Conservation (phyloP, 139 green algal genomes). For the Diplosphaera chodatii region DNA sequence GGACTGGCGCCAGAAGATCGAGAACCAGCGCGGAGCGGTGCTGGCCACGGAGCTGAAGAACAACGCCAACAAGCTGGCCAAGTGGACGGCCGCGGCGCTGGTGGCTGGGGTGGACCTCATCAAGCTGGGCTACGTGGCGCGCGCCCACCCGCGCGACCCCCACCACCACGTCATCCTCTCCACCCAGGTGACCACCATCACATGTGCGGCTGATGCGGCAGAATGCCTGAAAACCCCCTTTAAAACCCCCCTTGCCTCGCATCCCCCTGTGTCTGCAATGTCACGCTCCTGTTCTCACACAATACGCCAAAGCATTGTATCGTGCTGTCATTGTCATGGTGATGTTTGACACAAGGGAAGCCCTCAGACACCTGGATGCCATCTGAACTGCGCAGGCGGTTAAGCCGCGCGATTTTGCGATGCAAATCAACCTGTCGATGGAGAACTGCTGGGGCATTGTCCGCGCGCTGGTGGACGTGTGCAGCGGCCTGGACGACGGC, state of each 20-base stretch:
- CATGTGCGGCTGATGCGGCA: too few species aligned
- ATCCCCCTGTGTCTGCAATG: too few species aligned
- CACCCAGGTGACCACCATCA: slow-evolving; percentile 59
- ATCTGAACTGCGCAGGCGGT: slow-evolving; percentile 38
- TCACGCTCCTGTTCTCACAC: too few species aligned
- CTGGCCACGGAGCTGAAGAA: slow-evolving; percentile 97
- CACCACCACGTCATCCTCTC: slow-evolving; percentile 84
- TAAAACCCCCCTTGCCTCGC: too few species aligned
- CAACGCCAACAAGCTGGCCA: slow-evolving; percentile 97
- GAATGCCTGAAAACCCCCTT: too few species aligned
- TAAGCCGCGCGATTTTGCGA: slow-evolving; percentile 85
- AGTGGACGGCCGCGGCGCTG: slow-evolving; percentile 89
- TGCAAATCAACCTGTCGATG: slow-evolving; percentile 91
- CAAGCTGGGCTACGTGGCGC: slow-evolving; percentile 85
- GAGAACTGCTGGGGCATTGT: slow-evolving; percentile 97
- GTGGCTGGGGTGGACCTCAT: slow-evolving; percentile 85
- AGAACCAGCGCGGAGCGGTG: slow-evolving; percentile 92
- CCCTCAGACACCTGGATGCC: too few species aligned
- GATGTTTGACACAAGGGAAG: too few species aligned
- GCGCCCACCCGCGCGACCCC: slow-evolving; percentile 59
- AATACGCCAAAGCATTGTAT: too few species aligned
- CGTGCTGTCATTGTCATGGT: too few species aligned
- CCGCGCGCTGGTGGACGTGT: slow-evolving; percentile 79
- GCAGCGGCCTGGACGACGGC: slow-evolving; percentile 67
- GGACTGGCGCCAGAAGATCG: slow-evolving; percentile 93